Base-by-base conservation (phyloP, 768 basidiomycete genomes). In the Mrakia hoshinonis region DNA sequence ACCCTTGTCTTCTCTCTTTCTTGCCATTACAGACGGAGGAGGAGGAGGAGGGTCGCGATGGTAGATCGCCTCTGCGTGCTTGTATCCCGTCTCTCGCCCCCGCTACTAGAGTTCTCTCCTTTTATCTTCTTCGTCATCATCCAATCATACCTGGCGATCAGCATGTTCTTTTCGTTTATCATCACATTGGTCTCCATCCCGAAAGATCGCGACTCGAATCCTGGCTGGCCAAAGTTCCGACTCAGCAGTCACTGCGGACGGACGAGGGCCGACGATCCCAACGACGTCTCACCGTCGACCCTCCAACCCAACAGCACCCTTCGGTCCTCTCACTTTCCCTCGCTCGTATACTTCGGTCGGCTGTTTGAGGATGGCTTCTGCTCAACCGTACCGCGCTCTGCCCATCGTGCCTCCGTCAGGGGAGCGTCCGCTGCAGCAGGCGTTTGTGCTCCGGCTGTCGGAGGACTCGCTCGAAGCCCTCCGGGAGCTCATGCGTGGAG, bases 371-470 rank as follows among this genome's bases (percentile, higher is more conserved):
- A 61, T 61, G 58, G 58, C 58, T 20, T 61, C 58, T 29, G 22
- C 58, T 22, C 20, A 29, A 7, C 18, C 58, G 31, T 61, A 36
- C 58, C 12, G 9, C 36, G 20, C 55, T 12, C 26, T 68, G n/a
- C 43, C 67, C 43, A 58, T 68, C 55, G 26, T 68, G 6, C 54
- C 54, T n/a, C 67, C 67, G 18, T 36, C 67, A 38, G 52, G 54
- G 3, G 52, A 68, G 39, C 38, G 55, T 43, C 67, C 67, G 2
- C 38, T 69, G 1, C 31, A 48, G 24, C 36, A 69, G n/a, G 60
- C 68, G 29, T 18, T 64, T 10, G 48, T 69, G 43, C 60, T 69
- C 46, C 58, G 62, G n/a, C 68, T 69, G 20, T 69, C 68, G 26
- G 68, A 69, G 36, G 46, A 63, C 22, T 39, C 31, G 4, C 29